Base-by-base conservation (phyloP, 331 rosid species). In the Cydonia oblonga region DNA sequence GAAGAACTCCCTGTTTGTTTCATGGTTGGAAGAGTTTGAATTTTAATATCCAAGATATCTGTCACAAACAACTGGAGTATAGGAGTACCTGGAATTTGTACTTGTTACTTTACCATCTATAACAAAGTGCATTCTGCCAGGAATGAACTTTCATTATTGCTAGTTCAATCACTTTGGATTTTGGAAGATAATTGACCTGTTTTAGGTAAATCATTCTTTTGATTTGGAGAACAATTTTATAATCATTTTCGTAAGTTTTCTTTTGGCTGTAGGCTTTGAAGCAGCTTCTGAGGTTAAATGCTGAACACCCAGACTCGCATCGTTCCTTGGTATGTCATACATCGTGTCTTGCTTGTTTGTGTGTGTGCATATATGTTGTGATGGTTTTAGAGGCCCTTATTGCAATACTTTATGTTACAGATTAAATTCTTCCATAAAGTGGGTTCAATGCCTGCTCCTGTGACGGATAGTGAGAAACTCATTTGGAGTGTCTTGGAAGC, bases 281-380 rank as follows among this genome's bases (percentile, higher is more conserved):
- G 86, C 97, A 91, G 83, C 88, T 95, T 65, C 81, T 95, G 70
- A 85, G 97, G 80, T 81, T 95, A 96, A 83, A 91, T 65, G 84
- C 89, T 7, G 96, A 95, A 63, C 96, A 95, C 84, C 99, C 97
- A 75, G 97, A 91, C 80, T 86, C 97, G n/a, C 96, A 91, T 75
- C 80, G 97, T 66, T 89, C 96, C 78, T 82, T 95, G 96, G 99
- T 95, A 87, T 72, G 88, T 44, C 66, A 19, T 65, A 66, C 46
- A 42, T 23, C 28, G 5, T 8, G 33, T 72, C 12, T 26, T 46
- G 64, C 75, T 58, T 11, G 53, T 62, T 51, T 64, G 18, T 49
- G 7, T 30, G 40, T 67, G 35, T 18, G 20, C 22, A 32, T 35
- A 19, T 58, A 64, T 15, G 35, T 62, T 59, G 53, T 64, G 44